These are phyloP conservation scores for Leishmania braziliensis DNA, from an alignment of 208 protist genomes.

Conservation along the genomic window DNA sequence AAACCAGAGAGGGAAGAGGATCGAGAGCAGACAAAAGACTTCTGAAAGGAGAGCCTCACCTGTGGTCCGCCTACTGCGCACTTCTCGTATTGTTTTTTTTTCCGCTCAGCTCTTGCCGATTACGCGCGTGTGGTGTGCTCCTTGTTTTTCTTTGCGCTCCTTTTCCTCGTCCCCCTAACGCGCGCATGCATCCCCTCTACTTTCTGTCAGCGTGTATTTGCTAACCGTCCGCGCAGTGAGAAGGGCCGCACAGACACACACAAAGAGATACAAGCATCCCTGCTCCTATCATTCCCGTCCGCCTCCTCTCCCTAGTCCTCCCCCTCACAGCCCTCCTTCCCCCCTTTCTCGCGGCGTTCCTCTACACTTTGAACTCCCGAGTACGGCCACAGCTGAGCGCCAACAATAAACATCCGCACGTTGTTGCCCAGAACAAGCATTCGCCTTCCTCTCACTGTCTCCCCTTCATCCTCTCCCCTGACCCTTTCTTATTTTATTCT, in stretches of 20 bases:
- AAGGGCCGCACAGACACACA: background rate
- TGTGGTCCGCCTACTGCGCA: too few species aligned
- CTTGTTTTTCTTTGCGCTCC: background rate
- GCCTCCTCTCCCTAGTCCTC: background rate
- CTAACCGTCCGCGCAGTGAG: background rate
- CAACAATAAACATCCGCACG: background rate
- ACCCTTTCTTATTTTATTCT: background rate
- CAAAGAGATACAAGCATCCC: background rate
- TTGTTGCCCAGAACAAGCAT: background rate
- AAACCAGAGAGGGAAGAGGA: background rate
- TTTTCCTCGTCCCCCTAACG: background rate
- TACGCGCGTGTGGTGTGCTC: background rate
- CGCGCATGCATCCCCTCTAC: background rate
- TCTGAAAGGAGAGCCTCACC: conserved; percentile 2
- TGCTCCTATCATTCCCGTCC: background rate
- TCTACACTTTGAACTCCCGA: background rate
- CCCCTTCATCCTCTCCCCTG: background rate
- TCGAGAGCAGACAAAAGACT: background rate
- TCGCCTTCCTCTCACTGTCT: background rate
- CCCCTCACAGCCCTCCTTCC: background rate
- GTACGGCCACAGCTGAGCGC: background rate
- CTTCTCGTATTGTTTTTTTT: background rate
- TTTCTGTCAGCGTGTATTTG: conserved; percentile 2
- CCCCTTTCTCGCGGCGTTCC: background rate
- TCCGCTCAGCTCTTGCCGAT: background rate